Base-by-base conservation (phyloP, 108 stramenopile genomes). In the Discostella pseudostelligera region DNA sequence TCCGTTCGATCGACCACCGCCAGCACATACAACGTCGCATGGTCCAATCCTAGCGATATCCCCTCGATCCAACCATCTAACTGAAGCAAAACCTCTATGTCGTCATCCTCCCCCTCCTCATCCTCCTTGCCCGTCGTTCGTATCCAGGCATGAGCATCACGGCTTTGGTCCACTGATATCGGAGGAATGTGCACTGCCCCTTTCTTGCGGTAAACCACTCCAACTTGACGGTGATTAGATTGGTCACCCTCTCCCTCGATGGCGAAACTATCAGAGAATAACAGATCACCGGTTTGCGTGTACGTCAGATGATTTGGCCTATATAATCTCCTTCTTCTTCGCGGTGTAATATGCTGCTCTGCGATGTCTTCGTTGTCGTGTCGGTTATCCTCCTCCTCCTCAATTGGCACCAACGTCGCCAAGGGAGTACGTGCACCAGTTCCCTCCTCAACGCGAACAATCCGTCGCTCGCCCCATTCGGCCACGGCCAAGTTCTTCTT, bases 371-470 rank as follows among this genome's bases (percentile, higher is more conserved):
- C 53, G 21, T 42, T 13, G 21, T 64, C 44, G 42, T 32, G 14
- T 7, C 47, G 20, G 13, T 17, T 7, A 17, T 47, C 46, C 46
- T 47, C 16, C 46, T 47, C 43, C 43, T 44, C 42, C 35, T 47
- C 21, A 7, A 11, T 37, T 14, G 78, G 65, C 10, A 82, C 70
- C 68, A 76, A 56, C 11, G 80, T 55, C 7, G 84, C 67, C 48
- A 92, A 56, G 16, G 90, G 90, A 7, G 86, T 92, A 16, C 90
- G 78, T 13, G 90, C 90, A 3, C 90, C 90, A 43, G 66, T 83
- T 29, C 82, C 75, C 21, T 54, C 71, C 59, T 92, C 90, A 29
- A 92, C 53, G 44, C 90, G 76, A 17, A 84, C 65, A 49, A 92
- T 85, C 13, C 90, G 74, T 48, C 72, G 72, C 55, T 92, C 90